A percentile compares a stretch with the other conserved stretches of the same genome.
Conservation (phyloP, 1,139 yeast species). For the Debaryomyces sp. region DNA sequence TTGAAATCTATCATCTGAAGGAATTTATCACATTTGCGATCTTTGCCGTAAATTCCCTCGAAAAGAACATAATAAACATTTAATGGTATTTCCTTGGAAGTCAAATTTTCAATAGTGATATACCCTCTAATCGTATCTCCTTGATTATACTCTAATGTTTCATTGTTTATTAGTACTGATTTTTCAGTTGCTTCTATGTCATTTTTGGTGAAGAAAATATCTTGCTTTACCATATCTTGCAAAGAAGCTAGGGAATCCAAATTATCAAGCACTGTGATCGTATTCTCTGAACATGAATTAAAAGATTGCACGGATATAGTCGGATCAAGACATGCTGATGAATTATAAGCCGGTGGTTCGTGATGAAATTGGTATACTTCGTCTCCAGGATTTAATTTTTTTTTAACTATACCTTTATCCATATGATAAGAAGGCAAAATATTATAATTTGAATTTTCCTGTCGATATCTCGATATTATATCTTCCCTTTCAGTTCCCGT, state of each 20-base stretch:
- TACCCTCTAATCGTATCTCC: conserved; percentile 45
- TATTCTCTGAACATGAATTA: background rate
- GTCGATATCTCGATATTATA: background rate
- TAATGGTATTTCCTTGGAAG: conserved; percentile 30
- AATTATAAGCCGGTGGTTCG: conserved; percentile 1
- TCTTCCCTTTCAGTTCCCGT: background rate
- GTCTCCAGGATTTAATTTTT: conserved; percentile 7
- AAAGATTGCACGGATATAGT: background rate
- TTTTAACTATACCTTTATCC: conserved; percentile 13
- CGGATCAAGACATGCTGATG: background rate
- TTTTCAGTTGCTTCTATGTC: conserved; percentile 27
- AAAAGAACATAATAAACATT: conserved; percentile 45
- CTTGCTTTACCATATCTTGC: conserved; percentile 1
- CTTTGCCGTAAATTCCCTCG: conserved; percentile 33
- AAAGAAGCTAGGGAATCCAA: background rate
- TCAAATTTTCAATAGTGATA: conserved; percentile 30
- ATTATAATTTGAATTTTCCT: background rate
- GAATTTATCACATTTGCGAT: conserved; percentile 22
- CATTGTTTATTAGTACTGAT: conserved; percentile 26
- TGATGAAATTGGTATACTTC: conserved; percentile 2
- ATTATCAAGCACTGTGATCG: background rate
- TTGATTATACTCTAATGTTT: conserved; percentile 37
- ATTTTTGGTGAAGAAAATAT: conserved; percentile 37
- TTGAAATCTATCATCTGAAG: conserved; percentile 48
- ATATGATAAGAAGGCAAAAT: conserved; percentile 15